Base-by-base conservation (phyloP, 495 filamentous ascomycete species). In the Neurospora tetrasperma region DNA sequence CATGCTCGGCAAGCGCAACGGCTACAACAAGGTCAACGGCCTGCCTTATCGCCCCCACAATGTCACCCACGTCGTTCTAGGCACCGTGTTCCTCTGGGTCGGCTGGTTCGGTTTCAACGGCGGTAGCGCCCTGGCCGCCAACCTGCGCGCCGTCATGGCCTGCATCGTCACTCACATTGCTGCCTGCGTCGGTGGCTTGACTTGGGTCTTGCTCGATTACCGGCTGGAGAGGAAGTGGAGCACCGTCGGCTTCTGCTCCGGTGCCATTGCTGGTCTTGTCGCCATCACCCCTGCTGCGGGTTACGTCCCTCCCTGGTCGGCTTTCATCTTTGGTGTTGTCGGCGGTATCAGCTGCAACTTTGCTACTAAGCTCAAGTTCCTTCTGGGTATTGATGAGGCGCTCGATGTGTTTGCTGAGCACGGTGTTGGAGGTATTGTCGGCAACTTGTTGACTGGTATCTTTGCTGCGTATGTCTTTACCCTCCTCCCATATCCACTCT, bases 51-150 rank as follows among this genome's bases (percentile, higher is more conserved):
- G 96, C 73, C 96, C 96, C 23, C 96, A 99, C 85, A 98, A 98
- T 78, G 96, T 99, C 70, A 97, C 94, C 31, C 94, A 97, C 81
- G 93, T 99, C 75, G 95, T 98, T 42, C 89, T 99, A 66, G 96
- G 96, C 5, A 99, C 96, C 14, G 94, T 98, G 70, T 98, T 99
- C 86, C 90, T 99, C 62, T 99, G 96, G 96, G 94, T 98, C 69
- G 96, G 96, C 39, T 99, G 96, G 96, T 98, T 98, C 79, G 96
- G 96, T 70, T 99, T 99, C 88, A 99, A 99, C 79, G 96, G 92
- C 71, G 96, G 96, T 73, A 93, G 90, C 31, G 96, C 95, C n/a
- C 86, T 97, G 46, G 87, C 89, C 54, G 94, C 94, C 74, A 98
- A 97, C 83, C 82, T 97, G 82, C 91, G 96, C 76, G 90, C 96